A percentile compares a stretch with the other conserved stretches of the same genome.
phyloP scores from a whole-genome alignment of 495 filamentous ascomycete genomes.

The Letharia lupina region DNA sequence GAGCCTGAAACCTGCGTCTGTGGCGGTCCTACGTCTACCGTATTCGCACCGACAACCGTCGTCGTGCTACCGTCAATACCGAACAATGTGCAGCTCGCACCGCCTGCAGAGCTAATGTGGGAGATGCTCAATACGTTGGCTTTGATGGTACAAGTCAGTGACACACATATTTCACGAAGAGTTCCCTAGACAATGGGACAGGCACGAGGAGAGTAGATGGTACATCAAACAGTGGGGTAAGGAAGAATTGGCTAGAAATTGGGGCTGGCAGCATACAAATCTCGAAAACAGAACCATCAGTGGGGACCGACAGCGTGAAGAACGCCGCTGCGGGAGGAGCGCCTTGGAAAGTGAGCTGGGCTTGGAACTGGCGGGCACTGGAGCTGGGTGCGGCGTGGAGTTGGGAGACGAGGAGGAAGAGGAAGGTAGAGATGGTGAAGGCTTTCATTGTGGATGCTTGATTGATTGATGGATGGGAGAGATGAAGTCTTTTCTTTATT shows the following conservation, averaged over 20 bases:
- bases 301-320: constrained; percentile 13
- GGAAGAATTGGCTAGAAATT: neutral
- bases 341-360: constrained; percentile 11
- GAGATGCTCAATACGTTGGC: constrained; percentile 19
- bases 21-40: constrained; percentile 31
- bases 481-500: neutral
- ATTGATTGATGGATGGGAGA: neutral
- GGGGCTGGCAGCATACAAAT: constrained; percentile 5
- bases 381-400: constrained; percentile 8
- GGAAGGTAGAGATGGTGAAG: constrained; percentile 23
- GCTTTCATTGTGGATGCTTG: constrained; percentile 20
- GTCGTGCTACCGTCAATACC: constrained; percentile 29
- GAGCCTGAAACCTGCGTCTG: constrained; percentile 36
- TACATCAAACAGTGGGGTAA: neutral
- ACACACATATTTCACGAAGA: neutral
- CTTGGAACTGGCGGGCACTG: constrained; percentile 10
- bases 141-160: neutral
- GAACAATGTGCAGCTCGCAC: constrained; percentile 23
- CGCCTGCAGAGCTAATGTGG: constrained; percentile 8
- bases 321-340: constrained; percentile 1
- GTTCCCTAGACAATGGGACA: neutral
- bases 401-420: constrained; percentile 13
- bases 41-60: constrained; percentile 21
- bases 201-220: no score
- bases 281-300: constrained; percentile 2